phyloP scores from a whole-genome alignment of 352 stramenopile genomes.

The Globisporangium recalcitrans region DNA sequence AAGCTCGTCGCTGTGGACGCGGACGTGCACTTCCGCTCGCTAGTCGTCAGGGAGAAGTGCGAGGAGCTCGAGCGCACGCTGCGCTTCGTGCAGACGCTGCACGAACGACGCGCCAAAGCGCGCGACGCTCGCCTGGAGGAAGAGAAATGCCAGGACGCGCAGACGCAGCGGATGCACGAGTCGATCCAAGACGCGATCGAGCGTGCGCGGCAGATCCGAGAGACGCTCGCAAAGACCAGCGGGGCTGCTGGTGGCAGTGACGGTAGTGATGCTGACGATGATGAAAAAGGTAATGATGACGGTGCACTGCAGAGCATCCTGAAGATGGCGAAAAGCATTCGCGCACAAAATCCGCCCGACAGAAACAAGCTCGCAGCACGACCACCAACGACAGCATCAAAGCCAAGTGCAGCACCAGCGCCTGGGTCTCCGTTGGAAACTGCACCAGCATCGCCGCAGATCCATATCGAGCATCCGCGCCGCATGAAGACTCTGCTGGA shows the following conservation, averaged over 20 bases:
- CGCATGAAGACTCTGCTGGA: conserved; percentile 41
- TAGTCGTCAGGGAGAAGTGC: conserved; percentile 31
- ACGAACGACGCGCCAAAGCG: background rate
- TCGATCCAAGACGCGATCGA: conserved; percentile 45
- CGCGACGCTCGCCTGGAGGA: conserved; percentile 4
- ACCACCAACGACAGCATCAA: conserved; percentile 1
- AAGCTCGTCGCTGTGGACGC: conserved; percentile 18
- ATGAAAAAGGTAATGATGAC: background rate
- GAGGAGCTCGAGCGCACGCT: conserved; percentile 31
- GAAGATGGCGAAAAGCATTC: conserved; percentile 26
- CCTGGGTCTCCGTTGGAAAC: background rate
- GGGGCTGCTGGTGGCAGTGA: conserved; percentile 4
- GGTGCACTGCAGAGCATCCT: conserved; percentile 25
- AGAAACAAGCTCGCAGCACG: background rate
- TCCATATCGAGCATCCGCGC: conserved; percentile 42
- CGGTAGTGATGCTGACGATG: conserved; percentile 8
- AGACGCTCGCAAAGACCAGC: conserved; percentile 19
- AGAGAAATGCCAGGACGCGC: conserved; percentile 12
- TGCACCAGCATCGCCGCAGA: background rate
- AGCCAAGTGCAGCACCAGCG: no score
- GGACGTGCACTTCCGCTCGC: conserved; percentile 35
- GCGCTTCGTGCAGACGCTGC: conserved; percentile 12
- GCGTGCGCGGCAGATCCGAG: conserved; percentile 37
- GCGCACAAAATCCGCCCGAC: conserved; percentile 2
- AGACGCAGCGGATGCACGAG: conserved; percentile 29